Evolutionary conservation across 1,139 yeast species (phyloP).

Genomic region (Sugiyamaella pinicola): DNA sequence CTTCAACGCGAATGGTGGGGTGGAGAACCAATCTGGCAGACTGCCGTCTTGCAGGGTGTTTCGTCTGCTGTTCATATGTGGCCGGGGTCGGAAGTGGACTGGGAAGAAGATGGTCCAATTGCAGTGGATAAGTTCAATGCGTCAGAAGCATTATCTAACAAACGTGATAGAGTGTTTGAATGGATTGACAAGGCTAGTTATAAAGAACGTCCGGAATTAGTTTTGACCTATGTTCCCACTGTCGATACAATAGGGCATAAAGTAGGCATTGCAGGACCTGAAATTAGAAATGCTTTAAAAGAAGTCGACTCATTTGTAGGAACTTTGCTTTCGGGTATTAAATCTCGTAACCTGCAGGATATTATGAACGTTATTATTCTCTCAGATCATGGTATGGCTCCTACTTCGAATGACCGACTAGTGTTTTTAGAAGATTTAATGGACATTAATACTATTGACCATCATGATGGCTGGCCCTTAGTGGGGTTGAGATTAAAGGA

Average conservation of each 20-base stretch:
- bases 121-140: conserved; percentile 66
- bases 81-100: conserved; percentile 87
- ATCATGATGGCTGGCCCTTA: conserved; percentile 88
- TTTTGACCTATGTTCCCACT: conserved; percentile 80
- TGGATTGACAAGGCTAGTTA: conserved; percentile 64
- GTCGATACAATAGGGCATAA: conserved; percentile 76
- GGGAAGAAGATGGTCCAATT: conserved; percentile 46
- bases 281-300: conserved; percentile 55
- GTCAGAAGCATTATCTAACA: conserved; percentile 59
- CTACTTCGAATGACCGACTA: conserved; percentile 66
- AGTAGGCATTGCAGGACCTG: conserved; percentile 65
- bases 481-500: conserved; percentile 67
- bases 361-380: conserved; percentile 75
- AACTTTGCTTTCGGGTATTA: conserved; percentile 52
- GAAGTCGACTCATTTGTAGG: conserved; percentile 69
- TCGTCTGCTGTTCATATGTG: conserved; percentile 89
- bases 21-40: conserved; percentile 87
- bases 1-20: conserved; percentile 77
- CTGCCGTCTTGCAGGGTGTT: conserved; percentile 67
- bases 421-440: conserved; percentile 70
- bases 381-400: conserved; percentile 95
- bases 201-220: conserved; percentile 66
- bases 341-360: conserved; percentile 56
- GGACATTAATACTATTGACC: conserved; percentile 55
- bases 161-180: conserved; percentile 56